Percentiles rank a stretch among this genome's conserved stretches.
Conservation (phyloP, 768 basidiomycete genomes). For the Leucogyrophana mollusca region DNA sequence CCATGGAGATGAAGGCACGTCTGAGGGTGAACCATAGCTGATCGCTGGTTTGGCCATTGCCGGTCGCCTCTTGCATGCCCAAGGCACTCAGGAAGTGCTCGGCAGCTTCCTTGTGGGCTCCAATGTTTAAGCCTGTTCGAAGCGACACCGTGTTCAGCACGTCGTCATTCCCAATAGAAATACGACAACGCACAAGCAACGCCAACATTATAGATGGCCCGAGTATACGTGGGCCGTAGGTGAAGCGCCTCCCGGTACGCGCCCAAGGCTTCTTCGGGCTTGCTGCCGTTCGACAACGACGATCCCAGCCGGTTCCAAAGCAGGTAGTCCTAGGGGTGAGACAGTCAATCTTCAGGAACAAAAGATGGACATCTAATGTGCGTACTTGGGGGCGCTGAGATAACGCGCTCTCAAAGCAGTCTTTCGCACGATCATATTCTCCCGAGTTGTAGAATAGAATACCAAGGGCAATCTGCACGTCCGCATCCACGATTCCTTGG, state of each 20-base stretch:
- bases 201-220: slow-evolving; percentile 97
- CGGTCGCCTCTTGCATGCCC: slow-evolving; percentile 69
- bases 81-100: slow-evolving; percentile 93
- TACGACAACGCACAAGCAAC: slow-evolving; percentile 80
- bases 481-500: slow-evolving; percentile 73
- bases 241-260: slow-evolving; percentile 89
- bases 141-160: slow-evolving; percentile 6
- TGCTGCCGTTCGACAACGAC: slow-evolving; percentile 89
- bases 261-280: slow-evolving; percentile 90
- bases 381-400: slow-evolving; percentile 70
- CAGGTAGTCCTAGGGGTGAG: slow-evolving; percentile 68
- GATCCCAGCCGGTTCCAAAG: slow-evolving; percentile 97
- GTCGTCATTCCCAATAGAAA: neutral
- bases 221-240: slow-evolving; percentile 91
- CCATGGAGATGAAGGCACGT: slow-evolving; percentile 80
- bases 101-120: slow-evolving; percentile 91
- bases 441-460: slow-evolving; percentile 88
- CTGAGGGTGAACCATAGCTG: slow-evolving; percentile 91
- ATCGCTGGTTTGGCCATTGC: slow-evolving; percentile 67
- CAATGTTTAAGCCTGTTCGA: slow-evolving; percentile 85
- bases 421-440: slow-evolving; percentile 86
- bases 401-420: slow-evolving; percentile 91
- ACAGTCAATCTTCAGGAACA: neutral
- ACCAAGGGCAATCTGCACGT: slow-evolving; percentile 91
- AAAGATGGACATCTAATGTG: neutral